Percentiles rank a stretch among this genome's conserved stretches.
phyloP scores from a whole-genome alignment of 305 asterid genomes.

The Fraxinus platypoda region DNA sequence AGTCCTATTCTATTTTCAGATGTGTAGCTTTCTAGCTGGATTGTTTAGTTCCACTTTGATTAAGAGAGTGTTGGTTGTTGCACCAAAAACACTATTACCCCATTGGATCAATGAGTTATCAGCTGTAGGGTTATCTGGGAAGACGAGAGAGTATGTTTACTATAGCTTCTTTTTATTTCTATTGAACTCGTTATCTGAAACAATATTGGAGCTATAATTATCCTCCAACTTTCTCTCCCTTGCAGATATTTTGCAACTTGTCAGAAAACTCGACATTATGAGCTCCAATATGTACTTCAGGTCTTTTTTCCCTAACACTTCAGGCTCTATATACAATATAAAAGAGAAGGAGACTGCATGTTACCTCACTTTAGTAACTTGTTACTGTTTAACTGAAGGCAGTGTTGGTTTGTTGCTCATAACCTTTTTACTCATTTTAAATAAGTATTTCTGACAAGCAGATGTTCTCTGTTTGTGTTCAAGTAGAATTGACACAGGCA shows the following conservation, averaged over 20 bases:
- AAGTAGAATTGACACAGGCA: neutral
- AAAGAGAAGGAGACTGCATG: constrained; percentile 10
- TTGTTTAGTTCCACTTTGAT: constrained; percentile 71
- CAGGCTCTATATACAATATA: constrained; percentile 13
- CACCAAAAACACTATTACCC: constrained; percentile 85
- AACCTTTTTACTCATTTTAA: neutral
- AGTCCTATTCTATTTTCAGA: constrained; percentile 38
- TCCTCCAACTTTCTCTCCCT: constrained; percentile 7
- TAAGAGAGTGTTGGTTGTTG: constrained; percentile 73
- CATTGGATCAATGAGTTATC: constrained; percentile 88
- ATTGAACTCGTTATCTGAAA: neutral
- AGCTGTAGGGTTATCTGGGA: constrained; percentile 73
- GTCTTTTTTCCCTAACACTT: constrained; percentile 35
- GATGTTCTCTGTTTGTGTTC: neutral
- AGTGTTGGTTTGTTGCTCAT: constrained; percentile 5
- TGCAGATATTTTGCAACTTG: constrained; percentile 77
- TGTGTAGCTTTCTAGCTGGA: constrained; percentile 82
- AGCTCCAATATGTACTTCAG: constrained; percentile 87
- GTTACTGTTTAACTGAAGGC: constrained; percentile 9
- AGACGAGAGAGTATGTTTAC: constrained; percentile 63
- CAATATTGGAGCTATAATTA: constrained; percentile 3
- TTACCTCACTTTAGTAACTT: constrained; percentile 9
- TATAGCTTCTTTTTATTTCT: constrained; percentile 11
- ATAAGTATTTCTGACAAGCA: constrained; percentile 7
- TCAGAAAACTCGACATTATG: constrained; percentile 69